A percentile compares a stretch with the other conserved stretches of the same genome.
phyloP scores from a whole-genome alignment of 345 rosid genomes.

The Hibiscus trionum region DNA sequence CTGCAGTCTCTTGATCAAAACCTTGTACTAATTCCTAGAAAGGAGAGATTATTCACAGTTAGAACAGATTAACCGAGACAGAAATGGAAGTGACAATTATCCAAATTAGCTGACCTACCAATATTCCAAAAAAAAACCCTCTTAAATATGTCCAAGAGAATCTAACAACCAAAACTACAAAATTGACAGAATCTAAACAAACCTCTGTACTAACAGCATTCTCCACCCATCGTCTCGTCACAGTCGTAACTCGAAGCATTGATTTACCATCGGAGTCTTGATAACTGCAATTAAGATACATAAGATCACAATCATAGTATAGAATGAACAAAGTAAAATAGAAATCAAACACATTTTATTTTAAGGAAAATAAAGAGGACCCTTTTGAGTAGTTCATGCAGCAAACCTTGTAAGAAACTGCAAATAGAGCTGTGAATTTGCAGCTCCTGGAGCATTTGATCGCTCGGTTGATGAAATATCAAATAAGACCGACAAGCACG shows the following conservation, averaged over 20 bases:
- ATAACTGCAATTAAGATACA: conserved; percentile 18
- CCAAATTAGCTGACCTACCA: neutral
- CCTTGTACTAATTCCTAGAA: conserved; percentile 86
- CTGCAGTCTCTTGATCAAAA: conserved; percentile 98
- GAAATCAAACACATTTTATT: neutral
- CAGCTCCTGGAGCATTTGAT: conserved; percentile 58
- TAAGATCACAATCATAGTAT: conserved; percentile 9
- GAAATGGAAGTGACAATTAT: neutral
- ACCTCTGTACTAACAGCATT: conserved; percentile 88
- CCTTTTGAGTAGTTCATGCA: neutral
- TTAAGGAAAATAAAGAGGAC: neutral
- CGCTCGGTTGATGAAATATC: conserved; percentile 84
- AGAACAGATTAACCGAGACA: neutral
- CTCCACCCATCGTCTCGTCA: conserved; percentile 83
- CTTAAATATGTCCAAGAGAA: too few relatives aligned
- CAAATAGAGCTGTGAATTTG: conserved; percentile 70
- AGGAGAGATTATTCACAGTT: neutral
- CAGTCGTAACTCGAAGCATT: conserved; percentile 74
- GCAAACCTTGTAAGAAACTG: conserved; percentile 87
- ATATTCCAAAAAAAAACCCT: too few relatives aligned
- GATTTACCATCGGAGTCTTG: conserved; percentile 43
- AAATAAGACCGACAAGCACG: conserved; percentile 88
- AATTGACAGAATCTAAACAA: conserved; percentile 19
- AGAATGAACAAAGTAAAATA: conserved; percentile 4
- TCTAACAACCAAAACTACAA: too few relatives aligned